Conservation (phyloP, 192 early-diverging fungal genomes). For the Coemansia aciculifera region DNA sequence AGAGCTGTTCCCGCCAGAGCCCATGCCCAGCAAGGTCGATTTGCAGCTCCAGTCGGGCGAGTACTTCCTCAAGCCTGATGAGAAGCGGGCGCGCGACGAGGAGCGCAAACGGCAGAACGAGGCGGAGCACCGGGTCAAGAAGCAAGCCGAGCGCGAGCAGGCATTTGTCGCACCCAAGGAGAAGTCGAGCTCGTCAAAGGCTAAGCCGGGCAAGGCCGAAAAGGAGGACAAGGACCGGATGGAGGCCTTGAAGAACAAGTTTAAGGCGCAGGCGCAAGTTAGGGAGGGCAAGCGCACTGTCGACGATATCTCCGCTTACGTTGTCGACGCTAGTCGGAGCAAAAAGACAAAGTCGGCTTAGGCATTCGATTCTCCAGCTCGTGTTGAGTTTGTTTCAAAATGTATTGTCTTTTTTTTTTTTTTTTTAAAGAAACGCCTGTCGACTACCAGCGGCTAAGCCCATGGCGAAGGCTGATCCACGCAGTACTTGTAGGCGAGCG, state of each 20-base stretch:
- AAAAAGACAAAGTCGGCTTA: conserved; percentile 28
- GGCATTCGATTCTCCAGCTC: not conserved
- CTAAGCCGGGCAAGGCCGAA: not conserved
- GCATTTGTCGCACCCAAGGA: conserved; percentile 84
- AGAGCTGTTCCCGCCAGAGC: conserved; percentile 89
- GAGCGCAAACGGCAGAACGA: conserved; percentile 67
- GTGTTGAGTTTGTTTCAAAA: not conserved
- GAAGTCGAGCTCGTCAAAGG: conserved; percentile 7
- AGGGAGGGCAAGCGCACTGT: conserved; percentile 19
- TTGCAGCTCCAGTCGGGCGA: conserved; percentile 92
- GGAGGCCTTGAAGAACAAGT: conserved; percentile 50
- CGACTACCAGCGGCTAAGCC: conserved; percentile 34
- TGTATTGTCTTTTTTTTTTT: not conserved
- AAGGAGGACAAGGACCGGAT: conserved; percentile 41
- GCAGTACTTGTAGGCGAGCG: conserved; percentile 36
- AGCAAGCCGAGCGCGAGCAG: conserved; percentile 71
- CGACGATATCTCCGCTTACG: conserved; percentile 24
- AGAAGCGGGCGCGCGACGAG: conserved; percentile 63
- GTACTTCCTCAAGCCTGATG: conserved; percentile 84
- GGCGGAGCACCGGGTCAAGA: conserved; percentile 66
- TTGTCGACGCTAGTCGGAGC: conserved; percentile 12
- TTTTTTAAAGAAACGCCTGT: not conserved
- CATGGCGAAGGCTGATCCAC: conserved; percentile 46
- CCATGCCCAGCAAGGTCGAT: conserved; percentile 84
- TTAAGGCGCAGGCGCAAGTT: conserved; percentile 39